These are phyloP conservation scores for Wakefieldia striispora DNA, from an alignment of 768 basidiomycete genomes.

Conservation along the genomic window DNA sequence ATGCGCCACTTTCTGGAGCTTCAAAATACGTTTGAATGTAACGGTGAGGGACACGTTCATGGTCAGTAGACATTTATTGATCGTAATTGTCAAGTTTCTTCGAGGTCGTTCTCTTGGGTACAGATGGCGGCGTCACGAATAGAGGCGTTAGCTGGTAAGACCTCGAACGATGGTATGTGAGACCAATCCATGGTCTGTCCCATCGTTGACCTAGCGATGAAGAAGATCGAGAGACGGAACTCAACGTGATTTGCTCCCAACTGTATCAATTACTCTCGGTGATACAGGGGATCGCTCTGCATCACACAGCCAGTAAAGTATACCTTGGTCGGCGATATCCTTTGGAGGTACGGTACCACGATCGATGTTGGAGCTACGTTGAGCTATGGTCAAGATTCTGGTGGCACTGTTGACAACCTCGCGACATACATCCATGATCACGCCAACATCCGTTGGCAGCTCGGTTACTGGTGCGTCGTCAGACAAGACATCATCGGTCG, in stretches of 20 bases:
- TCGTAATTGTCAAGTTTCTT: conserved; percentile 52
- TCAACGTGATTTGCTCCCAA: conserved; percentile 47
- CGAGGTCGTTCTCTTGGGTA: conserved; percentile 64
- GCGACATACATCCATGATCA: conserved; percentile 50
- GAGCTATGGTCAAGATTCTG: conserved; percentile 51
- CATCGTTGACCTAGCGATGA: conserved; percentile 6
- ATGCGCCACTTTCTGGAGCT: conserved; percentile 58
- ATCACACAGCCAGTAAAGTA: conserved; percentile 64
- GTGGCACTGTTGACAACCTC: conserved; percentile 70
- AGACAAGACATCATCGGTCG: conserved; percentile 16
- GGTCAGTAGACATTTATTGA: conserved; percentile 4
- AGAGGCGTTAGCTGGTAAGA: conserved; percentile 48
- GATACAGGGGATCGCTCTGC: conserved; percentile 73
- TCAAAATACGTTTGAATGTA: conserved; percentile 82
- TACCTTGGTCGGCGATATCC: conserved; percentile 67
- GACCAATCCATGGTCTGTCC: neutral
- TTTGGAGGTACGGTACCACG: conserved; percentile 52
- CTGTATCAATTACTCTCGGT: conserved; percentile 61
- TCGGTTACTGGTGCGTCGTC: conserved; percentile 15
- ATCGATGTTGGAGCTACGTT: conserved; percentile 2
- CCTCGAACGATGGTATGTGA: conserved; percentile 41
- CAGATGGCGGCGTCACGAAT: conserved; percentile 47
- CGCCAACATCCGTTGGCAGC: conserved; percentile 11
- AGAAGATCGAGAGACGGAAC: conserved; percentile 50
- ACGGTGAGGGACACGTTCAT: conserved; percentile 48